Base-by-base conservation (phyloP, 345 rosid species). In the Tarenaya hassleriana region DNA sequence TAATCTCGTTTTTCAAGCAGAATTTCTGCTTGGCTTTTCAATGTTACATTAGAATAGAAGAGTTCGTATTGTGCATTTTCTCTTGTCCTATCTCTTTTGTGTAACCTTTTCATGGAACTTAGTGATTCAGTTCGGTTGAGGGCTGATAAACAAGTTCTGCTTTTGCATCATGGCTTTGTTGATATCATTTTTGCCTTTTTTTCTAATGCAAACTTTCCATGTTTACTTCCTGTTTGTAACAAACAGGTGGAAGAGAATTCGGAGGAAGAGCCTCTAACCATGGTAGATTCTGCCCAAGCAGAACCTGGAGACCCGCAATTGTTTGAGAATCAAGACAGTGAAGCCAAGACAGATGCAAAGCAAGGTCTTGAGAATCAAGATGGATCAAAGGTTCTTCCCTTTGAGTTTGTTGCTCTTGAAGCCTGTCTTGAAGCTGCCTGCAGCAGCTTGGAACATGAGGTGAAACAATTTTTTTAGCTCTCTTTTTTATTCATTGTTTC, bases 401-500 rank as follows among this genome's bases (percentile, higher is more conserved):
- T 85, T 54, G 87, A 82, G 73, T 80, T 85, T 58, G 70, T 72
- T 56, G 90, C 90, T n/a, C 72, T 82, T 15, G 95, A 85, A 64
- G 80, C 84, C 16, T 79, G 83, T 68, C 90, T 85, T 44, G 87
- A 82, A 68, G 73, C 81, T 60, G 81, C 90, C 16, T 77, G 85
- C 43, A 60, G 69, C 62, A 75, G 83, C 64, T 80, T 85, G 34
- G 95, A 79, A 64, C 58, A 72, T 13, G 94, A 84, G 89, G 94
- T 84, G n/a, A 58, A 29, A 14, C 32, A 29, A 34, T 66, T 58
- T 1, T 62, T 24, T 41, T 12, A 51, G 27, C 50, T 27, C 15
- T 64, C 14, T 40, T 12, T 1, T 7, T 31, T 38, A 12, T 7
- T 1, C 31, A 57, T 34, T 11, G 33, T 58, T 7, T 46, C n/a